Base-by-base conservation (phyloP, 129 eudicot genomes). In the Lonicera japonica region DNA sequence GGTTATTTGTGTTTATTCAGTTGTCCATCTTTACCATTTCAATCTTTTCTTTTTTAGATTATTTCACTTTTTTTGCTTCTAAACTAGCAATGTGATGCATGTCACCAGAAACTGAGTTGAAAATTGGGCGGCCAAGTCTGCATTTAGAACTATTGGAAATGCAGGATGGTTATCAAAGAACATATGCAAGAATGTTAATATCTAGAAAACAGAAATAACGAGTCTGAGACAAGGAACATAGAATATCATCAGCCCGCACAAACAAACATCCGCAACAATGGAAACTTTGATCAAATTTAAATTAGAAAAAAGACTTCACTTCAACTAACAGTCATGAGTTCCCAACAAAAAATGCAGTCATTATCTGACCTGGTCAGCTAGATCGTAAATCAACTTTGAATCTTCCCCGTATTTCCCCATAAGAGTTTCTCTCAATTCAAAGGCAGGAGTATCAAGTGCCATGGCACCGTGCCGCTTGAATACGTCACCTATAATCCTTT, bases 361-460 rank as follows among this genome's bases (percentile, higher is more conserved):
- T 24, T 64, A 14, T 17, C 56, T 46, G 59, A 86, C 98, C 95
- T 92, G 98, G 54, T 92, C 98, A 65, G 96, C 95, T 21, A 92
- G 83, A 83, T 92, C 98, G 72, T 84, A 92, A 57, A 92, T 87
- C 70, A 92, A 68, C 63, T 92, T 92, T 57, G 98, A 87, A 71
- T 92, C 98, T 77, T 92, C 98, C 13, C 98, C 98, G 52, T 92
- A 92, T 61, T 92, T 92, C 15, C 98, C 98, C 78, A 74, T 87
- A 21, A 92, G 87, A 41, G 96, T 92, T 70, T 92, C 98, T 58
- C 85, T 84, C 77, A 92, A 25, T 76, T 92, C 98, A 69, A 92
- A 92, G 23, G 56, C 98, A 74, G 98, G 98, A 13, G 98, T 92
- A 72, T 92, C 98, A 14, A 92, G 78, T 40, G 96, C 88, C 77